Conservation (phyloP, 202 grass and related monocot genomes). For the Sporobolus alterniflorus region DNA sequence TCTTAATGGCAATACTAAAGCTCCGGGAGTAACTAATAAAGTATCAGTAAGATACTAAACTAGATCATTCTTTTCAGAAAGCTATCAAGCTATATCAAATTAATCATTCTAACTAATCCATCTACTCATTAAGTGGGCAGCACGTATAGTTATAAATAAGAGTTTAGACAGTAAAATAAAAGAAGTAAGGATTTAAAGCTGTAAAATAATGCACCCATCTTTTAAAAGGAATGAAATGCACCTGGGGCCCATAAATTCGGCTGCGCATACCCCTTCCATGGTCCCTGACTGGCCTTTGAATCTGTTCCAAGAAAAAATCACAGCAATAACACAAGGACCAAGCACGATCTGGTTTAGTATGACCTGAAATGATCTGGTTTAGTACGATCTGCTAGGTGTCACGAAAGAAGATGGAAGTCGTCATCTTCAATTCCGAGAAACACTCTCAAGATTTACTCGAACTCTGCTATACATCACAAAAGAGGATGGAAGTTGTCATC, state of each 20-base stretch:
- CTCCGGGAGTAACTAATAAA: not conserved
- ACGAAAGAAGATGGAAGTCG: too few relatives aligned
- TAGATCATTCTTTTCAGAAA: too few relatives aligned
- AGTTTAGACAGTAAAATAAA: not conserved
- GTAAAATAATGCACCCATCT: not conserved
- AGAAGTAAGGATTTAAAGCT: slow-evolving; percentile 4
- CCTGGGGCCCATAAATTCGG: too few relatives aligned
- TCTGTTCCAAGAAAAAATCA: slow-evolving; percentile 96
- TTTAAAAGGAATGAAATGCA: not conserved
- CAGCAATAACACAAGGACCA: slow-evolving; percentile 95
- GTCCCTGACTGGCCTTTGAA: not conserved
- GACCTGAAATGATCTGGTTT: slow-evolving; percentile 83
- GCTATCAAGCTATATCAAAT: too few relatives aligned
- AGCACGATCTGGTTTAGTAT: slow-evolving; percentile 90
- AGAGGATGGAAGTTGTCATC: too few relatives aligned
- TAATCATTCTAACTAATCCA: not conserved
- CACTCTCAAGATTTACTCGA: too few relatives aligned
- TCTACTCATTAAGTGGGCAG: too few relatives aligned
- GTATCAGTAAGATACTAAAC: too few relatives aligned
- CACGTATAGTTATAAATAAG: not conserved
- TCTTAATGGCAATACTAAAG: not conserved
- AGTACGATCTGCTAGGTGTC: too few relatives aligned
- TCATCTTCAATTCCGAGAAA: too few relatives aligned
- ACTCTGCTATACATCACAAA: too few relatives aligned
- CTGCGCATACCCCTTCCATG: not conserved